Evolutionary conservation across 345 rosid genomes (phyloP).

Genomic region (Citrus medica): DNA sequence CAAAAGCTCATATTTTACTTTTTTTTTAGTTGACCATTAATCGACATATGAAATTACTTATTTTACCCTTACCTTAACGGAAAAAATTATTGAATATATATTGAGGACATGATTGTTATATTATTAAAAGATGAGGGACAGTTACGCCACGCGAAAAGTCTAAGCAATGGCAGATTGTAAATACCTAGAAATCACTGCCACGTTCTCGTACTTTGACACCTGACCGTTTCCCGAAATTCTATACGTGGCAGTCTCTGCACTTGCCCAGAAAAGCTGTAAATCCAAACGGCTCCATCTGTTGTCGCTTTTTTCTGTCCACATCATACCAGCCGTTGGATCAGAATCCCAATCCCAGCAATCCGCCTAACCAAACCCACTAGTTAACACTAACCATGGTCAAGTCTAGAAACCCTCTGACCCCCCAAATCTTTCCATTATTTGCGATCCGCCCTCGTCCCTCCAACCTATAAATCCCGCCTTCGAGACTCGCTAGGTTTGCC

Average conservation of each 20-base stretch:
- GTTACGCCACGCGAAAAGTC: neutral
- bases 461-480: constrained; percentile 45
- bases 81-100: neutral
- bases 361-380: constrained; percentile 14
- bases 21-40: too few relatives aligned
- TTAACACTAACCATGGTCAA: constrained; percentile 25
- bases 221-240: constrained; percentile 28
- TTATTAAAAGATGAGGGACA: neutral
- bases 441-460: constrained; percentile 17
- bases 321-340: constrained; percentile 38
- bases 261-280: constrained; percentile 23
- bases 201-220: neutral
- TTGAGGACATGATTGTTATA: neutral
- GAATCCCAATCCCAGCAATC: constrained; percentile 26
- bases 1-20: too few relatives aligned
- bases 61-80: too few relatives aligned
- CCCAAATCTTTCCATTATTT: neutral
- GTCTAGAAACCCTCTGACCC: neutral
- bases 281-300: constrained; percentile 18
- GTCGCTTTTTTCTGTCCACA: constrained; percentile 6
- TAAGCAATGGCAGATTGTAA: constrained; percentile 14
- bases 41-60: too few relatives aligned
- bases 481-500: constrained; percentile 76
- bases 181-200: neutral
- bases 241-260: constrained; percentile 39